These are phyloP conservation scores for Gymnopilus dilepis DNA, from an alignment of 768 basidiomycete genomes.

Conservation along the genomic window DNA sequence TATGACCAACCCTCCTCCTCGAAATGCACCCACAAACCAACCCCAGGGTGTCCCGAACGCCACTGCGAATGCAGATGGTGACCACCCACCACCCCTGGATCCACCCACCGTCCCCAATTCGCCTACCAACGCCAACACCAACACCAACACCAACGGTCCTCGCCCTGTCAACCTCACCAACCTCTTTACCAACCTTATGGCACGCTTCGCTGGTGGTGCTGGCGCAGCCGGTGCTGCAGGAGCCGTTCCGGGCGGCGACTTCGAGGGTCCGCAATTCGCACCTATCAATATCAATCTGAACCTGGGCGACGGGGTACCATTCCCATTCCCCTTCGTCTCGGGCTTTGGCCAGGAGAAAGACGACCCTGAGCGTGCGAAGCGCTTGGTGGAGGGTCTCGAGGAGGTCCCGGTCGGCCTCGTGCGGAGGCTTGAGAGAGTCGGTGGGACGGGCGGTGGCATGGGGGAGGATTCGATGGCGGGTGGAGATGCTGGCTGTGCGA, in stretches of 20 bases:
- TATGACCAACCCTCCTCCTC: not conserved
- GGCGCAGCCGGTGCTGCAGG: no score
- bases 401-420: constrained; percentile 71
- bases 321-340: not conserved
- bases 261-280: constrained; percentile 24
- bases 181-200: constrained; percentile 7
- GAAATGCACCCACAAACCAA: not conserved
- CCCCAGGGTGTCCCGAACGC: not conserved
- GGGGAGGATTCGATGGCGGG: constrained; percentile 35
- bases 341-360: constrained; percentile 46
- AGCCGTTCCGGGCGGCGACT: not conserved
- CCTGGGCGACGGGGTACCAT: constrained; percentile 15
- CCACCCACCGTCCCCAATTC: no score
- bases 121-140: not conserved
- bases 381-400: constrained; percentile 66
- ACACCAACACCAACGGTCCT: not conserved
- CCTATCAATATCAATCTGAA: constrained; percentile 21
- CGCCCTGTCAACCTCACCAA: not conserved
- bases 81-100: constrained; percentile 1
- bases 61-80: not conserved
- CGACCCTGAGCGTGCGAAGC: constrained; percentile 70
- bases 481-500: constrained; percentile 62
- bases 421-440: constrained; percentile 62
- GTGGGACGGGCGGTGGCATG: constrained; percentile 37
- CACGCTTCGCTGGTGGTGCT: constrained; percentile 4